phyloP scores from a whole-genome alignment of 78 protist species.

The Dictyostelium citrinum region DNA sequence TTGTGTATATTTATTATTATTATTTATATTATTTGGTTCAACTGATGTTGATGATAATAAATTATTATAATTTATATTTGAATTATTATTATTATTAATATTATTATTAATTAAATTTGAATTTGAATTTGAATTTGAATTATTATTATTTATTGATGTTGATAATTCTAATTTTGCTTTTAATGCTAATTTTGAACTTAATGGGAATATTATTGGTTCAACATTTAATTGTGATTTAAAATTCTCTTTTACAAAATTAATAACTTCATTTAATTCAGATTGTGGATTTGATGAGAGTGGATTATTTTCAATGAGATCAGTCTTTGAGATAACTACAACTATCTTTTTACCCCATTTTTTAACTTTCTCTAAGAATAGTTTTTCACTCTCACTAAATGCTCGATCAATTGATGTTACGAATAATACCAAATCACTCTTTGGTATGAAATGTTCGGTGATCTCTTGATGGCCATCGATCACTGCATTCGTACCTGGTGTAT shows the following conservation, averaged over 20 bases:
- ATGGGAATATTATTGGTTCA: conserved; percentile 59
- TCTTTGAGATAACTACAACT: conserved; percentile 68
- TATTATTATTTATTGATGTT: too few relatives aligned
- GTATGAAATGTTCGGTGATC: conserved; percentile 84
- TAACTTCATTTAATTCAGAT: conserved; percentile 60
- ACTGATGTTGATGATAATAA: neutral
- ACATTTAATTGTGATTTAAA: conserved; percentile 53
- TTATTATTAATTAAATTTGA: too few relatives aligned
- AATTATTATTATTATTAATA: neutral
- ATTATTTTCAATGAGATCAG: conserved; percentile 72
- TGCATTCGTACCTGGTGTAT: conserved; percentile 88
- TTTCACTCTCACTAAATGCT: conserved; percentile 80
- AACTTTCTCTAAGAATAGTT: conserved; percentile 38
- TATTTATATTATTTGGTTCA: neutral
- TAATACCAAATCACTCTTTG: conserved; percentile 74
- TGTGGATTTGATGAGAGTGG: conserved; percentile 27
- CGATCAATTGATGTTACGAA: conserved; percentile 81
- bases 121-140: too few relatives aligned
- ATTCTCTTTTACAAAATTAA: conserved; percentile 47
- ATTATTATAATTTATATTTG: neutral
- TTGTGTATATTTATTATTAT: neutral
- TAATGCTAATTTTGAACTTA: conserved; percentile 73
- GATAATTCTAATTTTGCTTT: conserved; percentile 41
- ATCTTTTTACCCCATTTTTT: conserved; percentile 81
- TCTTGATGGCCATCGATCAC: conserved; percentile 75